These are phyloP conservation scores for Corylus avellana DNA, from an alignment of 306 rosid species.

Conservation along the genomic window DNA sequence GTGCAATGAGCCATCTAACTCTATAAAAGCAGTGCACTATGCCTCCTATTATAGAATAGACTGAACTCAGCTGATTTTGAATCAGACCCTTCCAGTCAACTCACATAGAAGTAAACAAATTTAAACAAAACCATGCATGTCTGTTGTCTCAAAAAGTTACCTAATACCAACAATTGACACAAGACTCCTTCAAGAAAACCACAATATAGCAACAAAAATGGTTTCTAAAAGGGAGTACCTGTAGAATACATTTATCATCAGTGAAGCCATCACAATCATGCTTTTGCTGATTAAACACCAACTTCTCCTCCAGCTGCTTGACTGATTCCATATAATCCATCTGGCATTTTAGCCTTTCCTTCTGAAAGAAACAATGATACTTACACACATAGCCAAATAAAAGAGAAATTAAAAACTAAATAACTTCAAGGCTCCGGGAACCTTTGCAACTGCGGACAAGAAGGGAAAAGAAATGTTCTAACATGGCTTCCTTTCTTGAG, in stretches of 20 bases:
- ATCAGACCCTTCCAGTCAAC: not conserved
- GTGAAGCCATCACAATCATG: conserved; percentile 42
- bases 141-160: not conserved
- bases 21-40: not conserved
- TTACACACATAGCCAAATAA: not conserved
- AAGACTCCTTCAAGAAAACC: conserved; percentile 14
- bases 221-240: conserved; percentile 55
- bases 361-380: conserved; percentile 51
- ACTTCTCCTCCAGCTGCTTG: conserved; percentile 91
- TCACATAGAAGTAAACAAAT: not conserved
- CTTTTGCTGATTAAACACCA: conserved; percentile 77
- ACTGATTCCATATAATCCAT: conserved; percentile 96
- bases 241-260: conserved; percentile 38
- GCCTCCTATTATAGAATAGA: not conserved
- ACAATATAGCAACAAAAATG: not conserved
- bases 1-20: not conserved
- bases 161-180: conserved; percentile 13
- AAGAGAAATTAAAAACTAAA: not conserved
- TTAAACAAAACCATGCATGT: not conserved
- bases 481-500: not conserved
- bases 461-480: not conserved
- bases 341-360: conserved; percentile 87
- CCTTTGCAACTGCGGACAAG: not conserved
- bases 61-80: not conserved
- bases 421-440: not conserved